Evolutionary conservation across 495 filamentous ascomycete species (phyloP).

Genomic region (Trichocladium uniseriatum): DNA sequence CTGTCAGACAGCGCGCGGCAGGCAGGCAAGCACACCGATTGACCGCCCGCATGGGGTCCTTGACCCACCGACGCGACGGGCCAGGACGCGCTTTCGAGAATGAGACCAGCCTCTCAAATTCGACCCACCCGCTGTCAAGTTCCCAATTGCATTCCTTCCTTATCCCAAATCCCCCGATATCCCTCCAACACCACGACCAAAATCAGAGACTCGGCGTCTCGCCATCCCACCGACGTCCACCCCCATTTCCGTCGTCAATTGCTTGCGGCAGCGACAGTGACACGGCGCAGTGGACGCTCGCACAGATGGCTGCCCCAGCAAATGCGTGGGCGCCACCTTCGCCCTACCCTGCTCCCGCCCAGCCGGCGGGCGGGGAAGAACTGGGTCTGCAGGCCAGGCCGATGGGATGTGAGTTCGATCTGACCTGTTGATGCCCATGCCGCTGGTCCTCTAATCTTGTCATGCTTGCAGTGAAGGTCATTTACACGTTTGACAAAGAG

Average conservation of each 20-base stretch:
- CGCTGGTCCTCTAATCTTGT: slow-evolving; percentile 16
- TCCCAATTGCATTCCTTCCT: slow-evolving; percentile 10
- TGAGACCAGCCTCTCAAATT: slow-evolving; percentile 28
- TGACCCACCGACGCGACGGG: slow-evolving; percentile 26
- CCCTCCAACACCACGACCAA: background rate
- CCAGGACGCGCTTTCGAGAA: slow-evolving; percentile 23
- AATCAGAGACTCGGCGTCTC: background rate
- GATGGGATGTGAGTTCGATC: slow-evolving; percentile 41
- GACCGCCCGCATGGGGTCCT: background rate
- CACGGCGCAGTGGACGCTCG: slow-evolving; percentile 10
- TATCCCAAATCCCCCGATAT: slow-evolving; percentile 1
- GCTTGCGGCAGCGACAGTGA: background rate
- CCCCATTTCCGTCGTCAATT: slow-evolving; percentile 9
- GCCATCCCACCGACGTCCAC: background rate
- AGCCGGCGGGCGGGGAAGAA: slow-evolving; percentile 42
- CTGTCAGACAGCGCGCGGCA: background rate
- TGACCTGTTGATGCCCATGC: background rate
- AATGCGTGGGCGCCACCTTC: slow-evolving; percentile 22
- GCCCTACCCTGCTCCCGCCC: slow-evolving; percentile 14
- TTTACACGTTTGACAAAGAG: slow-evolving; percentile 91
- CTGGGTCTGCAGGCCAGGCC: slow-evolving; percentile 37
- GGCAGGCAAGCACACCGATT: background rate
- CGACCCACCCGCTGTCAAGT: slow-evolving; percentile 10
- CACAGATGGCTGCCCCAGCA: slow-evolving; percentile 19
- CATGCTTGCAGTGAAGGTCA: slow-evolving; percentile 67